Percentiles rank a stretch among this genome's conserved stretches.
These are phyloP conservation scores for Nannochloropsis gaditana DNA, from an alignment of 108 stramenopile genomes.

Conservation along the genomic window DNA sequence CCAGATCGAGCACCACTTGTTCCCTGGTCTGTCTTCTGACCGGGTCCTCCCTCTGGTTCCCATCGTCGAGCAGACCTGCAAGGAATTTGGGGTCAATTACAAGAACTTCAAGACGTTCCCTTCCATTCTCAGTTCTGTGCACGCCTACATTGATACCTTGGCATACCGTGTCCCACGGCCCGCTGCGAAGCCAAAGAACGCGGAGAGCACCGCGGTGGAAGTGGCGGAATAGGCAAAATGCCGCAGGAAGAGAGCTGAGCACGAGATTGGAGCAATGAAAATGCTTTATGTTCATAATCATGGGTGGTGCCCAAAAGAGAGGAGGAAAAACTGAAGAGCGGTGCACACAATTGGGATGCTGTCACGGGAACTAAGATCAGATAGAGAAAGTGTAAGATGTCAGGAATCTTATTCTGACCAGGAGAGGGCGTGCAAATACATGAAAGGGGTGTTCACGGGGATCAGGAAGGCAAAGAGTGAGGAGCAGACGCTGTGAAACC, in stretches of 20 bases:
- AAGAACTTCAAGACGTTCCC: slow-evolving; percentile 23
- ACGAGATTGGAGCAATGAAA: too few species aligned
- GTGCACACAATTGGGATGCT: too few species aligned
- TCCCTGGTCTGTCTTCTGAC: slow-evolving; percentile 45
- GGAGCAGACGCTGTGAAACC: too few species aligned
- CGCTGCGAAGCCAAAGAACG: not conserved
- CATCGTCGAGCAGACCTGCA: slow-evolving; percentile 34
- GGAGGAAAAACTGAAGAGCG: too few species aligned
- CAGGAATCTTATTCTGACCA: too few species aligned
- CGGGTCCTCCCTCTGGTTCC: slow-evolving; percentile 33
- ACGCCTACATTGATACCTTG: not conserved
- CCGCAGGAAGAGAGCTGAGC: not conserved
- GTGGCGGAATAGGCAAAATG: not conserved
- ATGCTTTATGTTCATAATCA: too few species aligned
- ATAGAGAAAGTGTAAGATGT: too few species aligned
- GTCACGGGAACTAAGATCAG: too few species aligned
- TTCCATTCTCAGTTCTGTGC: not conserved
- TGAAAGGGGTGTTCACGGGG: too few species aligned
- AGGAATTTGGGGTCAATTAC: slow-evolving; percentile 41
- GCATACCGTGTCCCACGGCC: not conserved
- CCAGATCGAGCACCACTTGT: slow-evolving; percentile 55
- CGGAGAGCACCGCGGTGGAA: not conserved
- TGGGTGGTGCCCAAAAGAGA: too few species aligned
- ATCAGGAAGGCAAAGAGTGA: too few species aligned
- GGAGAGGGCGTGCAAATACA: too few species aligned